phyloP scores from a whole-genome alignment of 1,139 yeast genomes.

The Meyerozyma smithsonii region DNA sequence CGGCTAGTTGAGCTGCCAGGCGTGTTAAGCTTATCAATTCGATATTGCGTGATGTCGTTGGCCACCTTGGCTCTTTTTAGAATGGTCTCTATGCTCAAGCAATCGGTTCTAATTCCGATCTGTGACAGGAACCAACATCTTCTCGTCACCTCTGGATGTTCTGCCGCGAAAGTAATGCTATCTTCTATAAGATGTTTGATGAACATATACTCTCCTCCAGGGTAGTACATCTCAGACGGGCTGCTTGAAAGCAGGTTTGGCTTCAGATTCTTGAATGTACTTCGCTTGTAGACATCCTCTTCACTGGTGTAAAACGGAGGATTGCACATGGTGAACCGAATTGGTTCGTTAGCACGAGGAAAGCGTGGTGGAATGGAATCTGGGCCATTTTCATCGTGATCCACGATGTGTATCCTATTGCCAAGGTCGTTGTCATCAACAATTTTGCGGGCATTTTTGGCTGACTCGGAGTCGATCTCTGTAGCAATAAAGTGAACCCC shows the following conservation, averaged over 20 bases:
- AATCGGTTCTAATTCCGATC: conserved; percentile 15
- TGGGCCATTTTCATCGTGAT: too few relatives aligned
- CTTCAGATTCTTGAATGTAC: conserved; percentile 9
- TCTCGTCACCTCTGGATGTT: conserved; percentile 7
- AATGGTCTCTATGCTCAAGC: conserved; percentile 7
- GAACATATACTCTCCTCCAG: conserved; percentile 18
- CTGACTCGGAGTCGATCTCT: conserved; percentile 14
- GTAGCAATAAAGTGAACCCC: conserved; percentile 12
- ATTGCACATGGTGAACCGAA: conserved; percentile 17
- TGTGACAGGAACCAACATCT: conserved; percentile 18
- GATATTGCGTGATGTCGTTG: conserved; percentile 9
- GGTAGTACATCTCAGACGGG: conserved; percentile 13
- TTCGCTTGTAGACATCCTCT: conserved; percentile 10
- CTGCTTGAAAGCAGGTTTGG: conserved; percentile 10
- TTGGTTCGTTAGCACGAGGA: not conserved
- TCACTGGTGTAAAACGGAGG: conserved; percentile 18
- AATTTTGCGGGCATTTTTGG: conserved; percentile 8
- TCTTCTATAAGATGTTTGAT: conserved; percentile 12
- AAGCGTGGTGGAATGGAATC: not conserved
- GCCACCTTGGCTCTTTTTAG: conserved; percentile 7
- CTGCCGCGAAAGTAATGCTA: conserved; percentile 6
- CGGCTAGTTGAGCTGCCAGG: conserved; percentile 11
- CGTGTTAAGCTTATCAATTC: not conserved
- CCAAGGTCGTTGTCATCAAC: not conserved
- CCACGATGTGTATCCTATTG: conserved; percentile 4